Evolutionary conservation across 352 stramenopile genomes (phyloP), one percentile per base, ranked within the genome.

Genomic region (Pythium brachiatum): DNA sequence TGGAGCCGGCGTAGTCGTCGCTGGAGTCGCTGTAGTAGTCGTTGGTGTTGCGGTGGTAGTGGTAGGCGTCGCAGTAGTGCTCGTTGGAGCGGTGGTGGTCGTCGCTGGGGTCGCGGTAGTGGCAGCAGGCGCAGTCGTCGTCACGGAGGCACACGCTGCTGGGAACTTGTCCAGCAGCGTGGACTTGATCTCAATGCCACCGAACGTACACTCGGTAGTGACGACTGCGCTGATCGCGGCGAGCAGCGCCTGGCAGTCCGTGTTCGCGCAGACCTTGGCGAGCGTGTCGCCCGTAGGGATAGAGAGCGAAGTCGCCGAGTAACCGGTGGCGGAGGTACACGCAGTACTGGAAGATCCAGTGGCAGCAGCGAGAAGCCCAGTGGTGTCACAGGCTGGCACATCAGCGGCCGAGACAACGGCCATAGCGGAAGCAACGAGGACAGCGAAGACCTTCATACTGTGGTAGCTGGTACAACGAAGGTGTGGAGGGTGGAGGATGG

Each of bases 241-340:
- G 15, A 79, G 26, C 31, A 74, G 27, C 13, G 43, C 65, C 53
- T 65, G 29, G 52, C 72, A 79, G n/a, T 48, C 64, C 0, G 55
- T 20, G 39, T 62, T 60, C 11, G 50, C 8, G 31, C 73, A 80
- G n/a, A 80, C 57, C 50, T 70, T 63, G 15, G 54, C 29, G 26
- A 74, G 44, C 3, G 31, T 36, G 0, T 66, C 60, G 2, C 25
- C 66, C 0, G 51, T 53, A 13, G 68, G 69, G 0, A 68, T 25
- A 25, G 58, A 52, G 8, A 67, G 58, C 16, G 54, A 34, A 0
- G 55, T 41, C 0, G 55, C 25, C 27, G 54, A 64, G 55, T 50
- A 69, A 3, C 47, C 48, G 4, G 62, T 69, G 1, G 62, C 26
- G 0, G 54, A 31, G 11, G 54, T 63, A n/a, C 62, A 69, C 23